Conservation (phyloP, 179 eudicot species). For the Actinidia arguta region DNA sequence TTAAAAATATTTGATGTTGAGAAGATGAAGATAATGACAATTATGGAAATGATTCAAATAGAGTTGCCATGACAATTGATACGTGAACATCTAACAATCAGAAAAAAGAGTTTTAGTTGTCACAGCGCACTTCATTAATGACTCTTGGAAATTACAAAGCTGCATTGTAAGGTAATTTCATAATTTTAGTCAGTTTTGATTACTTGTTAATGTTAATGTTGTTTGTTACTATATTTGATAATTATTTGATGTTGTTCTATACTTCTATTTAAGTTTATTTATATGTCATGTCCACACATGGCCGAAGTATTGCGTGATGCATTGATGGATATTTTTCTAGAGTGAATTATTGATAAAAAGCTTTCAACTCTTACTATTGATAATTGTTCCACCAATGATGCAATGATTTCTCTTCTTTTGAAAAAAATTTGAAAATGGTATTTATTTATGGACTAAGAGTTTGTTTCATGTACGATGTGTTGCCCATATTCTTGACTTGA, state of each 20-base stretch:
- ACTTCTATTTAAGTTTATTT: conserved; percentile 26
- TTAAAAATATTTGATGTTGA: background rate
- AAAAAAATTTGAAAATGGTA: background rate
- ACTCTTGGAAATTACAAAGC: conserved; percentile 25
- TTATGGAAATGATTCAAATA: background rate
- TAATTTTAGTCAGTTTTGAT: background rate
- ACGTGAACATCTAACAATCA: background rate
- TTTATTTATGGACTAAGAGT: background rate
- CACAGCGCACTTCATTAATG: conserved; percentile 29
- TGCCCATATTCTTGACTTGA: background rate
- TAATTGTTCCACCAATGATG: conserved; percentile 30
- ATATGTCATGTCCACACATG: conserved; percentile 32
- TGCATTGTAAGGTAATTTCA: background rate
- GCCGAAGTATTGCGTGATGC: conserved; percentile 8
- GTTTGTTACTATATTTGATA: background rate
- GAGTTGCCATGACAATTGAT: background rate
- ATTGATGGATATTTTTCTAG: conserved; percentile 17
- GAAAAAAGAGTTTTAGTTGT: conserved; percentile 24
- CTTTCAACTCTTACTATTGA: conserved; percentile 29
- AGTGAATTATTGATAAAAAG: conserved; percentile 25
- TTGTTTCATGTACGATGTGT: background rate
- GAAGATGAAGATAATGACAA: background rate
- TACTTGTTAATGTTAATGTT: background rate
- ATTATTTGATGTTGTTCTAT: background rate
- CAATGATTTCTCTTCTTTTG: background rate